Evolutionary conservation across 805 yeast species (phyloP), one percentile per base, ranked within the genome.

Genomic region (Teunomyces stri): DNA sequence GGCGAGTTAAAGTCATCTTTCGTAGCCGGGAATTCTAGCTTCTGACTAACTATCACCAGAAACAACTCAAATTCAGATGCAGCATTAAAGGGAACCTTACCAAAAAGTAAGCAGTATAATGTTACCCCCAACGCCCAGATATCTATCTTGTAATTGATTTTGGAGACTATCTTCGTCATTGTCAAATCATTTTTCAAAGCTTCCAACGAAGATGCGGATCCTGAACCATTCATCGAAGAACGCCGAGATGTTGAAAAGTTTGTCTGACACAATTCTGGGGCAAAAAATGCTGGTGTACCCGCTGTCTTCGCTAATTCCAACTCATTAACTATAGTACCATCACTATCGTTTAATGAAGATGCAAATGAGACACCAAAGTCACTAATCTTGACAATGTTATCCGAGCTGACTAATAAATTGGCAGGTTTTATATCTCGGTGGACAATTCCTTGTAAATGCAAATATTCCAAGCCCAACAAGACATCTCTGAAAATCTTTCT

Each of bases 71-170:
- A 92, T 59, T 90, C 96, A 28, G 88, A 82, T 42, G 83, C 90
- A 0, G 91, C 96, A 60, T 84, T 81, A 63, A 92, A 94, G 2
- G 99, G 99, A 38, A 94, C 79, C 52, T 78, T 75, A 9, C 99
- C 99, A 68, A 88, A 92, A 11, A 92, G 61, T 33, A 94, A 69
- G 62, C 97, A 91, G 65, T 83, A 94, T 13, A 94, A 69, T 0
- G 98, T 91, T 5, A 92, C 90, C 9, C 99, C 99, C 16, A 90
- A 66, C 0, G 99, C 96, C 99, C 99, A 94, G n/a, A 92, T 86
- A 68, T 94, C 99, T 46, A 94, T 87, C 64, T 87, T 89, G 61
- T 84, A 76, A 45, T 88, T 85, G 36, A 92, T 85, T 45, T 75
- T 80, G 4, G 83, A 79, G 27, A 58, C 30, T 10, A 60, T 41